phyloP scores from a whole-genome alignment of 106 monocot genomes.

The Dendrobium officinale region DNA sequence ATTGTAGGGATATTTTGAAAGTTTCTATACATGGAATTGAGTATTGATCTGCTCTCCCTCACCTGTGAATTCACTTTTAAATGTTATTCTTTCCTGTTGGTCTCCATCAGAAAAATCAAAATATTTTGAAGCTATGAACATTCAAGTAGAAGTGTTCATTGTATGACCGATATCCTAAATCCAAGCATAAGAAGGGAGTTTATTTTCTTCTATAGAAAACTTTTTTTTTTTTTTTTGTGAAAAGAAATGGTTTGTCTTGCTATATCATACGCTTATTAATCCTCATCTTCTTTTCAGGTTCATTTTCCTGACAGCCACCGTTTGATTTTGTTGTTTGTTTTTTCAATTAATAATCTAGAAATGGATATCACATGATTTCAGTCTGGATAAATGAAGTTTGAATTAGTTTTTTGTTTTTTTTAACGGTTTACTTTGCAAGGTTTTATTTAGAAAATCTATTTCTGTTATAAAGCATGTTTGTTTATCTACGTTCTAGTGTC shows the following conservation, averaged over 20 bases:
- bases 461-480: not conserved
- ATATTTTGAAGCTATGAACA: not conserved
- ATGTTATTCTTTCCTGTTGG: not conserved
- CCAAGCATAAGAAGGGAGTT: not conserved
- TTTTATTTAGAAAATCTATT: not conserved
- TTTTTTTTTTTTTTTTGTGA: not conserved
- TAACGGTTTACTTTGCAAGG: not conserved
- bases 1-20: not conserved
- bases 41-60: not conserved
- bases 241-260: not conserved
- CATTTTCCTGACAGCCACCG: not conserved
- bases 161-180: not conserved
- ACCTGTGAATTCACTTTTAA: not conserved
- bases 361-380: not conserved
- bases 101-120: not conserved
- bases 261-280: not conserved
- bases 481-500: not conserved
- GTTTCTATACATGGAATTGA: not conserved
- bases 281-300: not conserved
- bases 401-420: conserved; percentile 3
- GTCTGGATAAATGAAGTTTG: not conserved
- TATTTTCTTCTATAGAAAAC: not conserved
- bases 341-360: not conserved
- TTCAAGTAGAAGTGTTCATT: not conserved
- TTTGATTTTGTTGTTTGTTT: not conserved